Evolutionary conservation across 371 early-diverging fungal species (phyloP).

Genomic region (Rhizomucor miehei): DNA sequence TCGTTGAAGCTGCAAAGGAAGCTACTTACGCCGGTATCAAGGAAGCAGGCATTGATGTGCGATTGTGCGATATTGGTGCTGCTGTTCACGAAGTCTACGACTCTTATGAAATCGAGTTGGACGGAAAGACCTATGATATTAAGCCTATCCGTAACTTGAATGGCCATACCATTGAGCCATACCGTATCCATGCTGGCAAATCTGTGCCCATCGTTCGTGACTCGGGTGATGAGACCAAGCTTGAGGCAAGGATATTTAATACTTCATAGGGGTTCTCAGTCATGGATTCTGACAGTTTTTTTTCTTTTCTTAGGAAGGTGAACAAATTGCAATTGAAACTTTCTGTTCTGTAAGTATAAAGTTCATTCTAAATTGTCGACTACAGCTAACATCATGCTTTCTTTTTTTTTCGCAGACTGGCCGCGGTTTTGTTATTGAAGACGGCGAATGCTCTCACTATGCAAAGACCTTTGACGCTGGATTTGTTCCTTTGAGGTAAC

Average conservation of each 20-base stretch:
- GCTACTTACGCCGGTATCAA: conserved; percentile 98
- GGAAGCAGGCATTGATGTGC: conserved; percentile 96
- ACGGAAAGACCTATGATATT: conserved; percentile 93
- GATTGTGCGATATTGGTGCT: conserved; percentile 97
- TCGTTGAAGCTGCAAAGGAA: conserved; percentile 93
- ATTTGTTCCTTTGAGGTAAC: conserved; percentile 66
- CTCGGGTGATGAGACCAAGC: conserved; percentile 88
- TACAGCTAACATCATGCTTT: conserved; percentile 6
- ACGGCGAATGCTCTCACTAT: conserved; percentile 96
- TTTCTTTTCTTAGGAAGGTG: conserved; percentile 70
- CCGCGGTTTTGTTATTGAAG: conserved; percentile 91
- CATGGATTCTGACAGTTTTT: neutral
- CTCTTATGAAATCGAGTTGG: conserved; percentile 96
- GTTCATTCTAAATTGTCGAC: neutral
- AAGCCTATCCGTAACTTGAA: conserved; percentile 97
- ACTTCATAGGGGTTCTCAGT: neutral
- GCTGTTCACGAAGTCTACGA: conserved; percentile 98
- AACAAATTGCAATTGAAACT: conserved; percentile 98
- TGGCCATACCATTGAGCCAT: conserved; percentile 97
- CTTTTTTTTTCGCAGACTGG: conserved; percentile 70
- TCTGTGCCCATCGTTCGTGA: conserved; percentile 95
- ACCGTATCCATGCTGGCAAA: conserved; percentile 97
- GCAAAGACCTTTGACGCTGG: conserved; percentile 66
- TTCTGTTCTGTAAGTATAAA: conserved; percentile 78
- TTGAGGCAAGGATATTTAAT: conserved; percentile 71